phyloP scores from a whole-genome alignment of 257 asterid genomes.

The Eucommia ulmoides region DNA sequence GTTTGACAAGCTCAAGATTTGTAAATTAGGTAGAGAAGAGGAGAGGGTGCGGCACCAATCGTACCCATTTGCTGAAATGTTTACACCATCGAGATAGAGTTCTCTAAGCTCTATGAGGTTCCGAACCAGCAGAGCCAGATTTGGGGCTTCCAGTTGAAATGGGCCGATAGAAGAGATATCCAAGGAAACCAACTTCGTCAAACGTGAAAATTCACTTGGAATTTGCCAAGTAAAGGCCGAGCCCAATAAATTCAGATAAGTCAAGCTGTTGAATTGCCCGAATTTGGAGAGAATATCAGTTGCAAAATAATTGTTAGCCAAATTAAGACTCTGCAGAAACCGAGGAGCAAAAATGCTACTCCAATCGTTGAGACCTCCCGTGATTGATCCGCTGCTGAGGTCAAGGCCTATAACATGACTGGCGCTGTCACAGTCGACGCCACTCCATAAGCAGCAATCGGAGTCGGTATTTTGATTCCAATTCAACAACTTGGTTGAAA shows the following conservation, averaged over 20 bases:
- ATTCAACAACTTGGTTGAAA: constrained; percentile 31
- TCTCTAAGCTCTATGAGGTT: constrained; percentile 21
- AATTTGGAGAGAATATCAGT: neutral
- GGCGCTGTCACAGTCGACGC: constrained; percentile 28
- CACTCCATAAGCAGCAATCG: constrained; percentile 44
- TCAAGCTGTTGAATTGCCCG: neutral
- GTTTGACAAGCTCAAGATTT: constrained; percentile 17
- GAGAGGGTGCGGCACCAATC: constrained; percentile 23
- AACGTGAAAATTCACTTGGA: neutral
- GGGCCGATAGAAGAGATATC: neutral
- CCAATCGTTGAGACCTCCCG: constrained; percentile 15
- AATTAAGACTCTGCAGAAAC: neutral
- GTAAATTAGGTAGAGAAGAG: constrained; percentile 23
- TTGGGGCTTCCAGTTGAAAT: constrained; percentile 7
- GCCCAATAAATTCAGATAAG: neutral
- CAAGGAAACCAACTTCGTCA: neutral
- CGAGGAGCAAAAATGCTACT: neutral
- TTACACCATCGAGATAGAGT: constrained; percentile 29
- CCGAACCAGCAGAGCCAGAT: constrained; percentile 13
- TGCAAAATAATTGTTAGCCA: neutral
- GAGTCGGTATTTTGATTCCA: constrained; percentile 37
- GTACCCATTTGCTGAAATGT: constrained; percentile 13
- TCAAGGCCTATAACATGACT: constrained; percentile 37
- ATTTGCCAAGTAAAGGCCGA: neutral
- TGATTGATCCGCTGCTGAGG: constrained; percentile 34